Conservation (phyloP, 2,329 filamentous ascomycete genomes). For the Xylaria sp. region DNA sequence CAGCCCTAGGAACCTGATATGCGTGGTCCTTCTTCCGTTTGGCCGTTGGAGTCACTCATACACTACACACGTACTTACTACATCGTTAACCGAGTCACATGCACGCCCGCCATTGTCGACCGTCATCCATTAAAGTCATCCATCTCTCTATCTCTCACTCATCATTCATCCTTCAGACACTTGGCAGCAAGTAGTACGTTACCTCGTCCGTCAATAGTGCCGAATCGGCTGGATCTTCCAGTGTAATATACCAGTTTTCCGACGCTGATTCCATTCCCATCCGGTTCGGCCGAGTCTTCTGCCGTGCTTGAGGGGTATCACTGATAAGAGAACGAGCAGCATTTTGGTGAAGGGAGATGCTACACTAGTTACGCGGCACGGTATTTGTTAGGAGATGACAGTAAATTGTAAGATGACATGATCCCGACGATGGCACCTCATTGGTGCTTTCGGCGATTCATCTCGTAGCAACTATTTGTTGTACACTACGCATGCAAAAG, state of each 20-base stretch:
- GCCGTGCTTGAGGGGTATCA: not conserved
- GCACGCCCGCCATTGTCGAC: not conserved
- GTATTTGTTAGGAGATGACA: not conserved
- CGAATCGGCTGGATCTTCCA: conserved; percentile 1
- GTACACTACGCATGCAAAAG: not conserved
- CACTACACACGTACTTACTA: not conserved
- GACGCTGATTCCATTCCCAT: conserved; percentile 2
- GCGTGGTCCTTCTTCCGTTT: conserved; percentile 32
- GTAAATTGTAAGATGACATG: not conserved
- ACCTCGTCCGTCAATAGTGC: conserved; percentile 18
- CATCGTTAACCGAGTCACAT: conserved; percentile 15
- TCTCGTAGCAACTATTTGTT: not conserved
- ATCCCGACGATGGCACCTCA: not conserved
- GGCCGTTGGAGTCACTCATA: conserved; percentile 11
- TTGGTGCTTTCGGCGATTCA: not conserved
- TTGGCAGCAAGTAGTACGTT: not conserved
- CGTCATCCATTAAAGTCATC: not conserved
- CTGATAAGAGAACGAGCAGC: conserved; percentile 4
- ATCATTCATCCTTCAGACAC: not conserved
- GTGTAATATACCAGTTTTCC: not conserved
- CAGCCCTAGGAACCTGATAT: conserved; percentile 10
- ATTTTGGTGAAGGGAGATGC: not conserved
- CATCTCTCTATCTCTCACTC: not conserved
- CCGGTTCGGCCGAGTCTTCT: not conserved
- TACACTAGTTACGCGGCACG: not conserved